Conservation (phyloP, 176 grass and related monocot species). For the Avena eriantha region DNA sequence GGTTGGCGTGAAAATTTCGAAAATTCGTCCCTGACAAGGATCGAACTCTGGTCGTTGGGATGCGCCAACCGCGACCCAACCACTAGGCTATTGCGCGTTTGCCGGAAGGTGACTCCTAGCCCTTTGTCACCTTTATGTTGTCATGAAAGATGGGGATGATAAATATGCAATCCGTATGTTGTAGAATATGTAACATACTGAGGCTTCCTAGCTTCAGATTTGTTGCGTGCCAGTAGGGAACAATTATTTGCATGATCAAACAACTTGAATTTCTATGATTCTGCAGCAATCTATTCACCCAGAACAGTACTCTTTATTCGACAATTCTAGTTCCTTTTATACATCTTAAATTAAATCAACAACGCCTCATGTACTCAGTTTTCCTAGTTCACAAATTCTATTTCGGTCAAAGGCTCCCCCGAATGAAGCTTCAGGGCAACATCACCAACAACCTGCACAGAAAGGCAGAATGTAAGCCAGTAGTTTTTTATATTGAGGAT, state of each 20-base stretch:
- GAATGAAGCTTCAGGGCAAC: slow-evolving; percentile 73
- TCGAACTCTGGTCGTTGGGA: too few relatives aligned
- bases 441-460: slow-evolving; percentile 76
- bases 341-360: neutral
- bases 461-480: slow-evolving; percentile 18
- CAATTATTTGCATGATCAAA: neutral
- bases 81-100: too few relatives aligned
- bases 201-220: neutral
- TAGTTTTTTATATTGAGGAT: neutral
- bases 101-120: too few relatives aligned
- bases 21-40: too few relatives aligned
- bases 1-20: too few relatives aligned
- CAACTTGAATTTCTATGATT: neutral
- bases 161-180: too few relatives aligned
- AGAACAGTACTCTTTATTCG: neutral
- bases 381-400: slow-evolving; percentile 78
- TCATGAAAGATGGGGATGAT: too few relatives aligned
- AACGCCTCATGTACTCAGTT: neutral
- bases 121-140: too few relatives aligned
- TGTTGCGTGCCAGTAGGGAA: neutral
- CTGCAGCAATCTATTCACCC: neutral
- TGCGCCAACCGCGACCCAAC: too few relatives aligned
- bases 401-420: slow-evolving; percentile 58
- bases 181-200: too few relatives aligned
- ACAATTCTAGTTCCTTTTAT: neutral